phyloP scores from a whole-genome alignment of 1,284 basidiomycete genomes.

The Fomitopsis pinicola region DNA sequence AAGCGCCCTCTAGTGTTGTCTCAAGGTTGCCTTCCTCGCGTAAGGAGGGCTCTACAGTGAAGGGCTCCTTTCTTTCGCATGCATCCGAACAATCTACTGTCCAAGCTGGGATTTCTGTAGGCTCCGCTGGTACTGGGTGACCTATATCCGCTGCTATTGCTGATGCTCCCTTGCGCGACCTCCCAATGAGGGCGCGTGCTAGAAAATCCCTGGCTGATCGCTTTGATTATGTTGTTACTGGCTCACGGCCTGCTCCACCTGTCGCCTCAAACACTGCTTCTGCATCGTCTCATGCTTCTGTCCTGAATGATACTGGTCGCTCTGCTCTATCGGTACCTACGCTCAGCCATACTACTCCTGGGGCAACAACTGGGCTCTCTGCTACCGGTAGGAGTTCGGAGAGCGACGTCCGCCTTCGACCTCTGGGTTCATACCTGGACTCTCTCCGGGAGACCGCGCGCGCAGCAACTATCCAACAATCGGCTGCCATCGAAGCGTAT shows the following conservation, averaged over 20 bases:
- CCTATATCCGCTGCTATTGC: neutral
- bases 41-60: neutral
- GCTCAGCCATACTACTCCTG: neutral
- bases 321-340: neutral
- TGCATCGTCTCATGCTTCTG: neutral
- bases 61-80: neutral
- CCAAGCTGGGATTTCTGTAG: neutral
- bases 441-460: slow-evolving; percentile 15
- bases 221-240: neutral
- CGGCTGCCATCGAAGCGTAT: neutral
- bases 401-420: slow-evolving; percentile 4
- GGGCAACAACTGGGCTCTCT: neutral
- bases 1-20: too few relatives aligned
- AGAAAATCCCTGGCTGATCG: neutral
- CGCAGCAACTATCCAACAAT: slow-evolving; percentile 9
- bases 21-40: neutral
- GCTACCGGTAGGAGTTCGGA: neutral
- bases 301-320: neutral
- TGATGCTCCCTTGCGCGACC: neutral
- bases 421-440: slow-evolving; percentile 13
- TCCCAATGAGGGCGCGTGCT: neutral
- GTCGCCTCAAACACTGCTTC: neutral
- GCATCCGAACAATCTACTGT: neutral
- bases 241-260: neutral
- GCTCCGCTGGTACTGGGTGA: too few relatives aligned